These are phyloP conservation scores for Luffa acutangula DNA, from an alignment of 306 rosid genomes.

Conservation along the genomic window DNA sequence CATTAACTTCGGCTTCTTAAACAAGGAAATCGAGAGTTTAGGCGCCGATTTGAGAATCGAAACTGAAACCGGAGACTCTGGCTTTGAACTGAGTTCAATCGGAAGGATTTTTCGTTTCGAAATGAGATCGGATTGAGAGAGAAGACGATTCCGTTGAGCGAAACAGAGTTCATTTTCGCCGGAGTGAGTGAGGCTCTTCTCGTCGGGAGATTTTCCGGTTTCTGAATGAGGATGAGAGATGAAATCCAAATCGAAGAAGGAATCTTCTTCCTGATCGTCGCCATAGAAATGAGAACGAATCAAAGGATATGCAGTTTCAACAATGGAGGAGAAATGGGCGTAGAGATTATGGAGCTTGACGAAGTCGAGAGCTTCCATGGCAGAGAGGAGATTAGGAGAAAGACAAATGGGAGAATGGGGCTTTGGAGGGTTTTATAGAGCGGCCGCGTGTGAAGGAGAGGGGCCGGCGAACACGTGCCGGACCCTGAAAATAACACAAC, in stretches of 20 bases:
- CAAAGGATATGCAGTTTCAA: not conserved
- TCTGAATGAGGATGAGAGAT: slow-evolving; percentile 19
- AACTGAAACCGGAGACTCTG: slow-evolving; percentile 79
- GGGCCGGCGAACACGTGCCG: not conserved
- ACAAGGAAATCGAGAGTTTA: slow-evolving; percentile 47
- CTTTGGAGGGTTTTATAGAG: slow-evolving; percentile 11
- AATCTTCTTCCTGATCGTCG: slow-evolving; percentile 53
- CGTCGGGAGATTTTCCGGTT: slow-evolving; percentile 10
- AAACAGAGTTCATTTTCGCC: slow-evolving; percentile 2
- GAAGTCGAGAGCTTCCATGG: slow-evolving; percentile 64
- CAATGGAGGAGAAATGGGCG: slow-evolving; percentile 12
- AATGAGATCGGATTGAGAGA: slow-evolving; percentile 37
- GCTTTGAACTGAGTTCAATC: slow-evolving; percentile 52
- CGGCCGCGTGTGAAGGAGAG: not conserved
- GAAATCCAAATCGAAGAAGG: slow-evolving; percentile 82
- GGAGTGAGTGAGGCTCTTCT: not conserved
- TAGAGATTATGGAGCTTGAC: slow-evolving; percentile 61
- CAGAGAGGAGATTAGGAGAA: not conserved
- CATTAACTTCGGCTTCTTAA: slow-evolving; percentile 31
- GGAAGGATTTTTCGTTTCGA: slow-evolving; percentile 78
- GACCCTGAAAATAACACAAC: slow-evolving; percentile 3
- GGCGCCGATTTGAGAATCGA: slow-evolving; percentile 59
- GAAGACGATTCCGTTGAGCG: slow-evolving; percentile 16
- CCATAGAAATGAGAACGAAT: slow-evolving; percentile 5
- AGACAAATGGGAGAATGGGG: not conserved